phyloP scores from a whole-genome alignment of 177 flowering plant genomes.

The Vitis hybrid region DNA sequence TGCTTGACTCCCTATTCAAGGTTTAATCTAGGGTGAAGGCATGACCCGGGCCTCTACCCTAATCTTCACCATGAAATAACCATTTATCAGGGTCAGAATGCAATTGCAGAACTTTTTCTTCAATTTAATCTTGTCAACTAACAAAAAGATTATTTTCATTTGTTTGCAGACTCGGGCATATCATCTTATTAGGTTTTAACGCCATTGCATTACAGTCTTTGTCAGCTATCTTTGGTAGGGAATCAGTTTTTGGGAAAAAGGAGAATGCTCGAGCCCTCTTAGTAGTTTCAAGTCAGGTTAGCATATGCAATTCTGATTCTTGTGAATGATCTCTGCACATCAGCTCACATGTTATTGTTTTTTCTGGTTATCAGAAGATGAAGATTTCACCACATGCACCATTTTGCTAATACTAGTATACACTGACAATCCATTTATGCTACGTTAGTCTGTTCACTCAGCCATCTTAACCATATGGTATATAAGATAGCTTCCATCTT shows the following conservation, averaged over 20 bases:
- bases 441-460: neutral
- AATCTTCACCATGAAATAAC: too few species aligned
- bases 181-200: constrained; percentile 11
- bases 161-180: constrained; percentile 16
- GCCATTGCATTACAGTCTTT: constrained; percentile 10
- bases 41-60: too few species aligned
- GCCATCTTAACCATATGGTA: neutral
- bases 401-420: neutral
- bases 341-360: too few species aligned
- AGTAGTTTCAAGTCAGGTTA: constrained; percentile 21
- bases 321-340: neutral
- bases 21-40: too few species aligned
- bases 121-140: neutral
- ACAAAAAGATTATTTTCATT: neutral
- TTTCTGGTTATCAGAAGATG: too few species aligned
- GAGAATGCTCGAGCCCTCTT: constrained; percentile 16
- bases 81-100: too few species aligned
- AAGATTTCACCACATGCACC: too few species aligned
- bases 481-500: too few species aligned
- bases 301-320: neutral
- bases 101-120: neutral
- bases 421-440: neutral
- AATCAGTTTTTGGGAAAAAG: constrained; percentile 11
- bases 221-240: constrained; percentile 11
- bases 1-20: too few species aligned